Conservation (phyloP, 768 basidiomycete genomes). For the Leccinum aurantiacum region DNA sequence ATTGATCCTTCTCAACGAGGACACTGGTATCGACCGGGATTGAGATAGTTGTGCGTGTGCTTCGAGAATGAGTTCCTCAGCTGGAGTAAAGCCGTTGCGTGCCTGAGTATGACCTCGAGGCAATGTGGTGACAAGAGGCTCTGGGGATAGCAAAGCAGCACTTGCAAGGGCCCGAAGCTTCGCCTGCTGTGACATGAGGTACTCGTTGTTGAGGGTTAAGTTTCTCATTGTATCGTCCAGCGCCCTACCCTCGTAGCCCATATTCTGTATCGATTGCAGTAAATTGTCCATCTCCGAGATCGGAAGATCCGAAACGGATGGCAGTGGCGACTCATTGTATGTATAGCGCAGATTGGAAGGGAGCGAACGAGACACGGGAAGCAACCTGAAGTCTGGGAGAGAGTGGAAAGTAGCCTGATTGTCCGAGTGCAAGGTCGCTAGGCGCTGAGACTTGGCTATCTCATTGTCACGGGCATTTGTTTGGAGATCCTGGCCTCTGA, state of each 20-base stretch:
- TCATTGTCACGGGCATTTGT: slow-evolving; percentile 5
- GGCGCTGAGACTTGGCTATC: slow-evolving; percentile 13
- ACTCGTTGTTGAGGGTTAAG: slow-evolving; percentile 17
- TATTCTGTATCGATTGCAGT: slow-evolving; percentile 35
- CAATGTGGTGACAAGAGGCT: slow-evolving; percentile 6
- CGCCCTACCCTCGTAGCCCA: slow-evolving; percentile 20
- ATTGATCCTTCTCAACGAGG: slow-evolving; percentile 10
- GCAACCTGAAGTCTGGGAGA: neutral
- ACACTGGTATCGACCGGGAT: slow-evolving; percentile 2
- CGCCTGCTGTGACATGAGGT: slow-evolving; percentile 19
- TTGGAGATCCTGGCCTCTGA: slow-evolving; percentile 62
- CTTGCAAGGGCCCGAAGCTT: slow-evolving; percentile 26
- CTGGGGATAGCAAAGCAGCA: slow-evolving; percentile 13
- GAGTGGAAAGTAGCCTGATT: slow-evolving; percentile 5
- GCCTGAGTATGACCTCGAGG: slow-evolving; percentile 36
- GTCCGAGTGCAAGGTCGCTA: slow-evolving; percentile 5
- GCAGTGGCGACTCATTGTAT: slow-evolving; percentile 18
- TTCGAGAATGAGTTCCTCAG: slow-evolving; percentile 68
- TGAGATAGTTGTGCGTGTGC: slow-evolving; percentile 36
- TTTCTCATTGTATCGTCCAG: slow-evolving; percentile 15
- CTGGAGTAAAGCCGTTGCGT: slow-evolving; percentile 60
- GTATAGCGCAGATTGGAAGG: slow-evolving; percentile 22
- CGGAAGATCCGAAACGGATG: slow-evolving; percentile 14
- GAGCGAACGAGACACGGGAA: slow-evolving; percentile 21
- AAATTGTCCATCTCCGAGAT: slow-evolving; percentile 41